Conservation (phyloP, 2,329 filamentous ascomycete species). For the Alternaria sp. region DNA sequence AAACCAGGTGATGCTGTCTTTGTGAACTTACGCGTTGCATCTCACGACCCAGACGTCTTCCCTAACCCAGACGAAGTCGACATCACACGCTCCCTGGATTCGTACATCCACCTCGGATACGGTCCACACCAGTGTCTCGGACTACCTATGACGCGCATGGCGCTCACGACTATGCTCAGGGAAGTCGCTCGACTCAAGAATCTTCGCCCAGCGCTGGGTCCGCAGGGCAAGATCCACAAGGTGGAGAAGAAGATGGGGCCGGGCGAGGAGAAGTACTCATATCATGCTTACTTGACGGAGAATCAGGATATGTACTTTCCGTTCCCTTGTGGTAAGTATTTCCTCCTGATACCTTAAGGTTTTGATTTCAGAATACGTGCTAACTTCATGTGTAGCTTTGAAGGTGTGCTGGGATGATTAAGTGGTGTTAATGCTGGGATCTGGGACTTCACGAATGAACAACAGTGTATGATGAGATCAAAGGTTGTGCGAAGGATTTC, state of each 20-base stretch:
- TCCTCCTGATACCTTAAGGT: neutral
- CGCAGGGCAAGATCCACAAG: slow-evolving; percentile 53
- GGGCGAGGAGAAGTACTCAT: slow-evolving; percentile 40
- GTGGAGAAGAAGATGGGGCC: slow-evolving; percentile 42
- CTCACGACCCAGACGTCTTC: slow-evolving; percentile 51
- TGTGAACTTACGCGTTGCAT: slow-evolving; percentile 53
- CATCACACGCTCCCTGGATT: slow-evolving; percentile 48
- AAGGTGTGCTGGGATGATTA: slow-evolving; percentile 41
- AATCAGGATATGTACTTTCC: slow-evolving; percentile 56
- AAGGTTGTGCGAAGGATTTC: neutral
- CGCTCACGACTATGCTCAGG: slow-evolving; percentile 55
- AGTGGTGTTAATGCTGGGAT: neutral
- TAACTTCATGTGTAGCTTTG: slow-evolving; percentile 25
- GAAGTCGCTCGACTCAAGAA: slow-evolving; percentile 51
- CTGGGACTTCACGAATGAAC: neutral
- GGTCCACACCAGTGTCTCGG: slow-evolving; percentile 55
- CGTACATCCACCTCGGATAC: slow-evolving; percentile 54
- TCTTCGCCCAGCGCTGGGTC: slow-evolving; percentile 48
- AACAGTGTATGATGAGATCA: neutral
- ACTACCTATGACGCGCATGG: slow-evolving; percentile 51
- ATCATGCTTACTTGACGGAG: slow-evolving; percentile 56
- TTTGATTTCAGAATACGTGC: neutral
- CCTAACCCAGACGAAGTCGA: slow-evolving; percentile 51
- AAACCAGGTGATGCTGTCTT: slow-evolving; percentile 50
- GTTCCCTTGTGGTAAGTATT: slow-evolving; percentile 55